Percentiles rank a stretch among this genome's conserved stretches.
phyloP scores from a whole-genome alignment of 1,139 yeast genomes.

The Groenewaldozyma sp. region DNA sequence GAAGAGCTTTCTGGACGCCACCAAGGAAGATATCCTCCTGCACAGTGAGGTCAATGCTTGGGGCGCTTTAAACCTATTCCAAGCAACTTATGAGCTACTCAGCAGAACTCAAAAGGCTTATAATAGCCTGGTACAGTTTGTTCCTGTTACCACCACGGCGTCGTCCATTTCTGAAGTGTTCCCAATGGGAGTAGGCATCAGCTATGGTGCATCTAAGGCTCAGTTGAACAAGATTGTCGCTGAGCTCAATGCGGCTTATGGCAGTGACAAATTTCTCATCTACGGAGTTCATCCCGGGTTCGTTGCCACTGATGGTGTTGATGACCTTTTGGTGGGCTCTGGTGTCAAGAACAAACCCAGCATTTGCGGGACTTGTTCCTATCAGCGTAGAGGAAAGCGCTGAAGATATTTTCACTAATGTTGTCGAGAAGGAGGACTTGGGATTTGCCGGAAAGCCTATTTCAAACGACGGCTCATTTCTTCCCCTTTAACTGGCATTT shows the following conservation, averaged over 20 bases:
- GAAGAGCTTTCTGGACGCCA: slow-evolving; percentile 3
- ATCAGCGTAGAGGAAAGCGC: not conserved
- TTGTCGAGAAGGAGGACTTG: not conserved
- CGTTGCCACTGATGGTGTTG: slow-evolving; percentile 4
- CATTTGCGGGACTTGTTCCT: not conserved
- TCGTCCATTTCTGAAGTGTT: slow-evolving; percentile 3
- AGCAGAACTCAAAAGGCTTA: not conserved
- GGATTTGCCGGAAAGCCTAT: not conserved
- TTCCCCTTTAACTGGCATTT: slow-evolving; percentile 1
- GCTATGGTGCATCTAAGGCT: slow-evolving; percentile 10
- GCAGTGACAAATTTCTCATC: not conserved
- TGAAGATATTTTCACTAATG: not conserved
- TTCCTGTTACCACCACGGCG: slow-evolving; percentile 6
- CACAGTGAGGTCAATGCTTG: not conserved
- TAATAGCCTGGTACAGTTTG: slow-evolving; percentile 4
- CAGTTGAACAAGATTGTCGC: slow-evolving; percentile 9
- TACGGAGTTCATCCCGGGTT: slow-evolving; percentile 7
- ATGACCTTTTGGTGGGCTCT: too few species aligned
- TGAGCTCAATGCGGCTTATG: slow-evolving; percentile 3
- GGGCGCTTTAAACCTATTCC: slow-evolving; percentile 3
- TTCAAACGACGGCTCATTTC: not conserved
- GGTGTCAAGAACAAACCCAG: too few species aligned
- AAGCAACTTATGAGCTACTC: slow-evolving; percentile 1
- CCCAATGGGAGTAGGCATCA: slow-evolving; percentile 3
- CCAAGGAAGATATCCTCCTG: not conserved